Evolutionary conservation across 2,329 filamentous ascomycete genomes (phyloP), one percentile per base, ranked within the genome.

Genomic region (Hymenoscyphus scutula): DNA sequence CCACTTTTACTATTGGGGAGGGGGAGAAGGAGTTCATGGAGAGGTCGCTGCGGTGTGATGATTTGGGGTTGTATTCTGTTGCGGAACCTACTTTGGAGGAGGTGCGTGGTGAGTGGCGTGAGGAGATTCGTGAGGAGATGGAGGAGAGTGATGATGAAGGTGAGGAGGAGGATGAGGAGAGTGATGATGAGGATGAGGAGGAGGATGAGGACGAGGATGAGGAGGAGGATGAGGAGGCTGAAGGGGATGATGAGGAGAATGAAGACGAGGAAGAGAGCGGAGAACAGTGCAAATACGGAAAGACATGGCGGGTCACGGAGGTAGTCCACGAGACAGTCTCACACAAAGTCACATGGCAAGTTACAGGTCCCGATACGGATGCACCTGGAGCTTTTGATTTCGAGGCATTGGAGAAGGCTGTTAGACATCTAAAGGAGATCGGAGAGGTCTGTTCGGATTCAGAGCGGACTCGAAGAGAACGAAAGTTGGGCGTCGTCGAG

Each of bases 301-400:
- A 13, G 32, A 34, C 3, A 34, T 34, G 32, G 32, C 11, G 11
- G 11, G 32, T 34, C 10, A 34, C 8, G 15, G 32, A 34, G 32
- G 15, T 3, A 34, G 1, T 34, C 32, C 11, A 10, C 3, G 32
- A 34, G 32, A 34, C 32, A 34, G 32, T 34, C 32, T 11, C 32
- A 34, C 32, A 34, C 8, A 34, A 34, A 13, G 15, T 34, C 32
- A 3, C 8, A 23, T 62, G 51, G 45, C 55, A 27, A 13, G 55
- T 70, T 17, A 60, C 37, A 2, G 27, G 27, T 29, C 27, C 27
- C 3, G 27, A 29, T 17, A 60, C 38, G 2, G 67, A 65, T 1
- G 61, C 68, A 11, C 57, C 62, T 25, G 61, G 59, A 23, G 66
- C 68, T 2, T 11, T 71, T 25, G 56, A 69, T n/a, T 68, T 70